Conservation (phyloP, 148 eudicot genomes). For the Selenicereus undatus region DNA sequence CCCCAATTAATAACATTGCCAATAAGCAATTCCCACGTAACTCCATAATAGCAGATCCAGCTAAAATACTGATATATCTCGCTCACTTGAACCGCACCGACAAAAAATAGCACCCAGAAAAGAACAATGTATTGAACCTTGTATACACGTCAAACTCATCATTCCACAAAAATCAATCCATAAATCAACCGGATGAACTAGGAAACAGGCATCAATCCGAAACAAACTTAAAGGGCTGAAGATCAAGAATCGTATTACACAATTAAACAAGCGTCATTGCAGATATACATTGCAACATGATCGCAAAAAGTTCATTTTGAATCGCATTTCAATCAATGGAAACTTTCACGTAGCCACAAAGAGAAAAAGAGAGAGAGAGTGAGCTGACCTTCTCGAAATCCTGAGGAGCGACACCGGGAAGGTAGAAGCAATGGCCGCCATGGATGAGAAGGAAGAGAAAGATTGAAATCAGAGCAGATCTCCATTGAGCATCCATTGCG, state of each 20-base stretch:
- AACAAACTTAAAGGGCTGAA: neutral
- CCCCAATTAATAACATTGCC: neutral
- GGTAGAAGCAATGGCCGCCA: slow-evolving; percentile 43
- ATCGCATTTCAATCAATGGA: neutral
- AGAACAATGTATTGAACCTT: neutral
- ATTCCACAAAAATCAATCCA: slow-evolving; percentile 2
- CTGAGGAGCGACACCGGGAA: slow-evolving; percentile 55
- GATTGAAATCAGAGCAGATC: slow-evolving; percentile 27
- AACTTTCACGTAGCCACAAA: neutral
- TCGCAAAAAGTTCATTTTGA: neutral
- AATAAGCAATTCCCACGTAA: neutral
- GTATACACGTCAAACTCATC: neutral
- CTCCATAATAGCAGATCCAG: slow-evolving; percentile 24
- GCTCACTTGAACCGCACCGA: slow-evolving; percentile 1
- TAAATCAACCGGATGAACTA: neutral
- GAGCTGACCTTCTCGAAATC: slow-evolving; percentile 45
- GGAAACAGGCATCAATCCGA: slow-evolving; percentile 13
- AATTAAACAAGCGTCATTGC: neutral
- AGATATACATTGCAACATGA: neutral
- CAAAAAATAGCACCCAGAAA: neutral
- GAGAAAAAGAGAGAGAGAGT: neutral
- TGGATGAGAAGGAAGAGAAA: slow-evolving; percentile 24
- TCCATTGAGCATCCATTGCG: slow-evolving; percentile 35
- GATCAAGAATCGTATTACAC: slow-evolving; percentile 2
- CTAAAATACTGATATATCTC: neutral